Percentiles rank a stretch among this genome's conserved stretches.
phyloP scores from a whole-genome alignment of 257 asterid genomes.

The Solanum chiquidenum region DNA sequence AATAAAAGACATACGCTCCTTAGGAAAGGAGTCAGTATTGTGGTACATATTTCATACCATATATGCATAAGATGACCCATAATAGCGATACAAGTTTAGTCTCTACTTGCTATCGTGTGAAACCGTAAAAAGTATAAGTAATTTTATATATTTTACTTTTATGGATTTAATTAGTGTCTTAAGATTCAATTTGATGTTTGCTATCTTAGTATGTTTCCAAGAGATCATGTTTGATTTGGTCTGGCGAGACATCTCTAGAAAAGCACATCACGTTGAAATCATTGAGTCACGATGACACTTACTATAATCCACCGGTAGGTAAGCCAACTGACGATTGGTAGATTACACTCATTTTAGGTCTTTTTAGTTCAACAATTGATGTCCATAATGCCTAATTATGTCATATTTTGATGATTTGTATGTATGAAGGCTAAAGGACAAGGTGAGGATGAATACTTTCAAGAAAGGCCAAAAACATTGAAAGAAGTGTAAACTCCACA shows the following conservation, averaged over 20 bases:
- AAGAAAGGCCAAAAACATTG: no score
- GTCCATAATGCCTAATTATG: no score
- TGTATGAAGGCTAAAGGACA: no score
- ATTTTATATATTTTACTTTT: neutral
- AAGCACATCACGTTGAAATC: neutral
- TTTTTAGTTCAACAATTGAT: no score
- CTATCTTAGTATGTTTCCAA: neutral
- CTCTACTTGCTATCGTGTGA: neutral
- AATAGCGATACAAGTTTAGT: neutral
- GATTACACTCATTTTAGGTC: no score
- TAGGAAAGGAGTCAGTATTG: neutral
- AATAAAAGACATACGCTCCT: neutral
- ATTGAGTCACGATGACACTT: no score
- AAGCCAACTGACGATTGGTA: no score
- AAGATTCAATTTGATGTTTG: neutral
- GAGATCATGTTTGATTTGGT: neutral
- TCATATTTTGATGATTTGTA: no score
- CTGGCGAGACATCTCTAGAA: neutral
- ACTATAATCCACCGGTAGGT: no score
- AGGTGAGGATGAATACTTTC: no score
- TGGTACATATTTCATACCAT: neutral
- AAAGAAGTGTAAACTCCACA: no score
- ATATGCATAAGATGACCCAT: neutral
- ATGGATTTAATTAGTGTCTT: neutral
- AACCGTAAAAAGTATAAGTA: no score